Base-by-base conservation (phyloP, 2,329 filamentous ascomycete genomes). In the Cladobotryum protrusum region DNA sequence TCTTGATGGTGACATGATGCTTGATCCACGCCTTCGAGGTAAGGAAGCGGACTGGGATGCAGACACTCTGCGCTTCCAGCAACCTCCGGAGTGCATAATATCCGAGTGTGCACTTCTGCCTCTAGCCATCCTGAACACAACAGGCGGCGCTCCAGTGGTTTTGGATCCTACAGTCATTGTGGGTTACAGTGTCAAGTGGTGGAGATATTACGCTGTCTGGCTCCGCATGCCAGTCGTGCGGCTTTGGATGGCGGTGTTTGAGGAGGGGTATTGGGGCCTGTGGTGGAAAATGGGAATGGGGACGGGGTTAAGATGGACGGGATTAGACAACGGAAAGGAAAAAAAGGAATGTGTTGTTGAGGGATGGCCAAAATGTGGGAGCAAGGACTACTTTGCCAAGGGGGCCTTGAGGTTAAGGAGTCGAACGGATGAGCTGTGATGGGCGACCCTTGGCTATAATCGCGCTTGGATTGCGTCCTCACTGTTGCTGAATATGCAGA, bases 121-220 rank as follows among this genome's bases (percentile, higher is more conserved):
- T 7, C 18, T 52, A 32, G 15, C 47, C 33, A 50, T 52, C 40
- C 47, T 43, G 15, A 52, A 52, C 17, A 17, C n/a, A 13, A 52
- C 50, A 18, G 50, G 50, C 39, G 50, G 50, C n/a, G 47, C 50
- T 6, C 50, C 50, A 2, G 43, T 52, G 19, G 50, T 52, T 19
- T 33, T 50, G 47, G 50, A 52, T 17, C 43, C 50, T 17, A 43
- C 50, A 19, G 50, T 50, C 7, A 24, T 52, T 14, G 50, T 52
- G 37, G 47, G 43, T 14, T 52, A 52, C 34, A 50, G 14, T 39
- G 33, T 50, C 36, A 43, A 49, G 37, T 50, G 47, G 50, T 52
- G 50, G 50, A 52, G 40, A 37, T 52, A 50, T 36, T 52, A 52
- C 33, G 50, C 50, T 4, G 47, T 52, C 32, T 52, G 50, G 50